Conservation (phyloP, 2,329 filamentous ascomycete genomes). For the Zymoseptoria brevis region DNA sequence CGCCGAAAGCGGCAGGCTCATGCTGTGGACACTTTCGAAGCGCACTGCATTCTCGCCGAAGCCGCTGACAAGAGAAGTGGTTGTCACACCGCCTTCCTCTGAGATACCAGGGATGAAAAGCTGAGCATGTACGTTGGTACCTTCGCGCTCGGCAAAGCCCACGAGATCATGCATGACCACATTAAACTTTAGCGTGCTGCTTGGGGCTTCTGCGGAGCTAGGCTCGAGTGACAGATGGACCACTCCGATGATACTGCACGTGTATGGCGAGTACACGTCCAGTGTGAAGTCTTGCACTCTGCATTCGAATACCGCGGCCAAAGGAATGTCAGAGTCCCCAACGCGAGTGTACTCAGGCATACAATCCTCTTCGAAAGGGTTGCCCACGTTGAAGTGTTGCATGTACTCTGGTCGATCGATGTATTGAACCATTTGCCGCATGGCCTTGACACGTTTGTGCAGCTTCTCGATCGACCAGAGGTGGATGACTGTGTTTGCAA, state of each 20-base stretch:
- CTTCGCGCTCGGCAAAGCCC: constrained; percentile 91
- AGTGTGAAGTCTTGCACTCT: constrained; percentile 89
- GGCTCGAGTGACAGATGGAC: constrained; percentile 87
- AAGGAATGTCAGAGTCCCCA: constrained; percentile 84
- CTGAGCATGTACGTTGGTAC: constrained; percentile 90
- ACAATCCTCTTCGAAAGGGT: constrained; percentile 84
- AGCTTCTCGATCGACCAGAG: constrained; percentile 94
- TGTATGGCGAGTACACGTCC: constrained; percentile 88
- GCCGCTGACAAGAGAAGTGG: constrained; percentile 85
- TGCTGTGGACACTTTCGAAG: constrained; percentile 96
- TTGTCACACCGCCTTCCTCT: constrained; percentile 81
- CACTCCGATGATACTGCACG: constrained; percentile 81
- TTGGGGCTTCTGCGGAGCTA: constrained; percentile 83
- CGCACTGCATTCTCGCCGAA: constrained; percentile 89
- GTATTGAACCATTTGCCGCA: constrained; percentile 97
- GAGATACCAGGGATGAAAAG: constrained; percentile 90
- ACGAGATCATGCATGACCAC: constrained; percentile 96
- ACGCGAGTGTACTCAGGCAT: constrained; percentile 89
- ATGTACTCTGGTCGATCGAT: constrained; percentile 91
- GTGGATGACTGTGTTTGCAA: constrained; percentile 74
- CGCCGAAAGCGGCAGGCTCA: constrained; percentile 80
- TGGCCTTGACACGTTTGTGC: constrained; percentile 74
- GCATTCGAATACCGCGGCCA: constrained; percentile 88
- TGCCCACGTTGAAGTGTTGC: constrained; percentile 84
- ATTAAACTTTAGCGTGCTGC: constrained; percentile 92